A percentile compares a stretch with the other conserved stretches of the same genome.
phyloP scores from a whole-genome alignment of 2,329 filamentous ascomycete species.

The Colletotrichum truncatum region DNA sequence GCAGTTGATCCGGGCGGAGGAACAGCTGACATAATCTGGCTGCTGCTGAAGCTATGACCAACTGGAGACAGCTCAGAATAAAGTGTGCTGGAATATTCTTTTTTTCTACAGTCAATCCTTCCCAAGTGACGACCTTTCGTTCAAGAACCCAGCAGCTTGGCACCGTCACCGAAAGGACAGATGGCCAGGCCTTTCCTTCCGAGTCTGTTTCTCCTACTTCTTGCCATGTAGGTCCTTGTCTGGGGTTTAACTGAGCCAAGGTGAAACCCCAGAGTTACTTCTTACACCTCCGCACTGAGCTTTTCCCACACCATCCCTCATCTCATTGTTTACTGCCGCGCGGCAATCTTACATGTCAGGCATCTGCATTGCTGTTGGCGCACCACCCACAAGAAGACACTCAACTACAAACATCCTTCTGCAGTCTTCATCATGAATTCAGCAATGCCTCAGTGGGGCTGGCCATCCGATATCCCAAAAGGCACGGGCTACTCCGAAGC shows the following conservation, averaged over 20 bases:
- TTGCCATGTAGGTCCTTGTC: slow-evolving; percentile 27
- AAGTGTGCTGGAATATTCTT: slow-evolving; percentile 31
- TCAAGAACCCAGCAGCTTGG: neutral
- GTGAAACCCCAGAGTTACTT: neutral
- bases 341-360: neutral
- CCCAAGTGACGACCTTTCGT: neutral
- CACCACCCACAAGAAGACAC: neutral
- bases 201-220: neutral
- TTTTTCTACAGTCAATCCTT: neutral
- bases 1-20: slow-evolving; percentile 2
- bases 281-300: neutral
- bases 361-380: neutral
- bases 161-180: slow-evolving; percentile 15
- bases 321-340: neutral
- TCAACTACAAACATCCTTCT: neutral
- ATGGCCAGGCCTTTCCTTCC: slow-evolving; percentile 7
- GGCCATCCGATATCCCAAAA: slow-evolving; percentile 16
- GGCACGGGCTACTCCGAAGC: neutral
- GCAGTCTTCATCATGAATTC: neutral
- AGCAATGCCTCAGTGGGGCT: slow-evolving; percentile 20
- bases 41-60: slow-evolving; percentile 22
- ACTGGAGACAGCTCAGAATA: slow-evolving; percentile 14
- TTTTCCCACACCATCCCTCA: neutral
- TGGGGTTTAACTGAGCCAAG: slow-evolving; percentile 9
- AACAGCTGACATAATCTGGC: neutral